Evolutionary conservation across 2,329 filamentous ascomycete genomes (phyloP).

Genomic region (Aspergillus fumigatiaffinis): DNA sequence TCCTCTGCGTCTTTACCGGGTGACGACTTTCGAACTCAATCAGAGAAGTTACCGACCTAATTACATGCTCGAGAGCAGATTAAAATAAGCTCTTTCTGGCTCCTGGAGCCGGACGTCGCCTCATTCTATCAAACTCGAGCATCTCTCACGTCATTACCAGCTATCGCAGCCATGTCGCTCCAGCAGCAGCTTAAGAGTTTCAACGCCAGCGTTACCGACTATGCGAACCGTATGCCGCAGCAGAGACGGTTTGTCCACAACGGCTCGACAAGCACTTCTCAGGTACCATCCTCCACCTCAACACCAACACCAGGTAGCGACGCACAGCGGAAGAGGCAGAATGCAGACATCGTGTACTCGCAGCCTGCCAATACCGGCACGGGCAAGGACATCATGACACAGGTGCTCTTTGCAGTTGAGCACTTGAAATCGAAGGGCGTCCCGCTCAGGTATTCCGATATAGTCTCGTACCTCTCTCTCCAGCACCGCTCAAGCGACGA

Average conservation of each 20-base stretch:
- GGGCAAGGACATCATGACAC: constrained; percentile 77
- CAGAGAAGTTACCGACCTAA: background rate
- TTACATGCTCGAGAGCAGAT: constrained; percentile 6
- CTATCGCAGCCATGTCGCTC: constrained; percentile 53
- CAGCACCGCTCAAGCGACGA: constrained; percentile 58
- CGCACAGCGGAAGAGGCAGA: constrained; percentile 59
- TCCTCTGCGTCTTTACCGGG: background rate
- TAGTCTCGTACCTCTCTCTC: constrained; percentile 76
- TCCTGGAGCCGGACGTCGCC: constrained; percentile 12
- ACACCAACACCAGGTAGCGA: constrained; percentile 30
- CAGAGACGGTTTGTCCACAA: constrained; percentile 49
- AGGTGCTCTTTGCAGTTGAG: constrained; percentile 81
- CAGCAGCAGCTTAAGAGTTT: constrained; percentile 63
- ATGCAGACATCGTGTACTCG: constrained; percentile 59
- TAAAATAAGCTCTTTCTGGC: constrained; percentile 9
- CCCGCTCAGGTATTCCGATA: constrained; percentile 67
- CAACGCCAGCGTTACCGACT: constrained; percentile 58
- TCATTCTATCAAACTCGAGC: background rate
- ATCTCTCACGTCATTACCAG: background rate
- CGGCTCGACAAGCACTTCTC: constrained; percentile 58
- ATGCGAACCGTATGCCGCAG: constrained; percentile 60
- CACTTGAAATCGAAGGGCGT: constrained; percentile 70
- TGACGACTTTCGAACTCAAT: background rate
- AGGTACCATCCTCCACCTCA: constrained; percentile 37
- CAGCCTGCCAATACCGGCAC: constrained; percentile 73